A percentile compares a stretch with the other conserved stretches of the same genome.
Evolutionary conservation across 768 basidiomycete species (phyloP).

Genomic region (Mrakia blollopis): DNA sequence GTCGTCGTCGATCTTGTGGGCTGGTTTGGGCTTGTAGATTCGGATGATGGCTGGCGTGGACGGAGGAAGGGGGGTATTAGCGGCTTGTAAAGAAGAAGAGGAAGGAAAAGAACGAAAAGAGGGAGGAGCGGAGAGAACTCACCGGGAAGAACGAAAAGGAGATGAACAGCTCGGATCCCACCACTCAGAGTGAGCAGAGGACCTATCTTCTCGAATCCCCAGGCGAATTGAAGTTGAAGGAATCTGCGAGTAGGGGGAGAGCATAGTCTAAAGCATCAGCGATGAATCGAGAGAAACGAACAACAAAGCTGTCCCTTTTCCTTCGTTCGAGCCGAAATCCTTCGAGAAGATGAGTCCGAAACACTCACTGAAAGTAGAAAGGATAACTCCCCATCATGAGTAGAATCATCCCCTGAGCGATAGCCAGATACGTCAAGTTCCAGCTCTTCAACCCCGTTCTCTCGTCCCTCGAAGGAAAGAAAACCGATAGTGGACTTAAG

Average conservation of each 20-base stretch:
- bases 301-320: no score
- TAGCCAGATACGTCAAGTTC: slow-evolving; percentile 58
- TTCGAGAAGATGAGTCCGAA: not conserved
- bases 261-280: not conserved
- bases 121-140: slow-evolving; percentile 35
- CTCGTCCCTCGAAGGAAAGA: slow-evolving; percentile 50
- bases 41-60: slow-evolving; percentile 53
- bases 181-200: slow-evolving; percentile 50
- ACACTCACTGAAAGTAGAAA: slow-evolving; percentile 54
- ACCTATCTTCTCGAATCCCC: slow-evolving; percentile 13
- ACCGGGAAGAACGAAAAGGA: slow-evolving; percentile 62
- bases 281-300: not conserved
- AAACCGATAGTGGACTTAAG: slow-evolving; percentile 58
- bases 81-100: not conserved
- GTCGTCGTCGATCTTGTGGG: not conserved
- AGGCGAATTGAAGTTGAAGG: slow-evolving; percentile 61
- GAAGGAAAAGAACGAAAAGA: not conserved
- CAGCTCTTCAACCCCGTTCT: slow-evolving; percentile 53
- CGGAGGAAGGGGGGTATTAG: no score
- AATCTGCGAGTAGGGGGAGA: slow-evolving; percentile 52
- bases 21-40: slow-evolving; percentile 50
- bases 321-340: no score
- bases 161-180: slow-evolving; percentile 53
- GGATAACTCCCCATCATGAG: slow-evolving; percentile 48
- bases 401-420: slow-evolving; percentile 47